Evolutionary conservation across 2,329 filamentous ascomycete species (phyloP).

Genomic region (Lasiodiplodia citricola): DNA sequence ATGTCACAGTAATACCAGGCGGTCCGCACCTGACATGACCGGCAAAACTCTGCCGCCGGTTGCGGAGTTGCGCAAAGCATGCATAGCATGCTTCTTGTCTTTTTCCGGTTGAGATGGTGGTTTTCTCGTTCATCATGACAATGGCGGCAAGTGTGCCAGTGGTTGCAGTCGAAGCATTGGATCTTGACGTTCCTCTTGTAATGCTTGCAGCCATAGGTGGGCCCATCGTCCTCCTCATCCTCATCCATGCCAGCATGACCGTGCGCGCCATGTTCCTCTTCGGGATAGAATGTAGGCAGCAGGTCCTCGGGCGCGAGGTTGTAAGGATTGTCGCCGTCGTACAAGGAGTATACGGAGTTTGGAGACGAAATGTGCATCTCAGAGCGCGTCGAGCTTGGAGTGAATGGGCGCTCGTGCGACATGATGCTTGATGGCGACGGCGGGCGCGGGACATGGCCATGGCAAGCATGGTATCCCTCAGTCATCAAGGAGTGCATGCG

Average conservation of each 20-base stretch:
- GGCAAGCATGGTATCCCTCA: constrained; percentile 47
- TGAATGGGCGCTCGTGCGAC: constrained; percentile 46
- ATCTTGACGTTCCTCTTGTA: constrained; percentile 96
- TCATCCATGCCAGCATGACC: constrained; percentile 54
- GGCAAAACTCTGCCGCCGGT: constrained; percentile 77
- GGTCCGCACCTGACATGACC: constrained; percentile 74
- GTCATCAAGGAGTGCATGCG: constrained; percentile 57
- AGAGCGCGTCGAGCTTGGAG: constrained; percentile 43
- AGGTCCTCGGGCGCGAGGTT: constrained; percentile 34
- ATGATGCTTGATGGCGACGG: constrained; percentile 46
- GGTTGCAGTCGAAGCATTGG: constrained; percentile 86
- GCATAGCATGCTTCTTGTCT: constrained; percentile 94
- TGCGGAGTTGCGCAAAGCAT: constrained; percentile 93
- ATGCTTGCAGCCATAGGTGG: constrained; percentile 78
- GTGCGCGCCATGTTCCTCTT: constrained; percentile 36
- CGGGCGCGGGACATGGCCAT: constrained; percentile 35
- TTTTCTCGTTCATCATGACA: constrained; percentile 87
- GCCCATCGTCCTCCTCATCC: constrained; percentile 55
- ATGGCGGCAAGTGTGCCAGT: constrained; percentile 94
- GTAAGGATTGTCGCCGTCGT: constrained; percentile 42
- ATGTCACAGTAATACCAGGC: constrained; percentile 92
- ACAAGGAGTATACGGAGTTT: constrained; percentile 40
- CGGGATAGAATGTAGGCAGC: constrained; percentile 23
- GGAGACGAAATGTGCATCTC: constrained; percentile 42
- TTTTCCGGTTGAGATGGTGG: constrained; percentile 77